Evolutionary conservation across 2,329 filamentous ascomycete genomes (phyloP).

Genomic region (Huntiella decipiens): DNA sequence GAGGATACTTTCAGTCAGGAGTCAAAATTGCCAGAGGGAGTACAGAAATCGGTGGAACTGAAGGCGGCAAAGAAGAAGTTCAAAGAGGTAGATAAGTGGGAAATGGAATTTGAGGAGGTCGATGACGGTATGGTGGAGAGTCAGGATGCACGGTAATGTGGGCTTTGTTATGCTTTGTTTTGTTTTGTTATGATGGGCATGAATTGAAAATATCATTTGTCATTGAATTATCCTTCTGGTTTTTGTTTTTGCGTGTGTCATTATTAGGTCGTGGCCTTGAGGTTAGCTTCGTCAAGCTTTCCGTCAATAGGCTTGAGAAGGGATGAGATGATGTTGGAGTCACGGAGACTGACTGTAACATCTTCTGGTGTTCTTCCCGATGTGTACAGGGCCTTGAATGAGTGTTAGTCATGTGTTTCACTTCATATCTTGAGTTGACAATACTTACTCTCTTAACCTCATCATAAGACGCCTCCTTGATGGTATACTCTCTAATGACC

Average conservation of each 20-base stretch:
- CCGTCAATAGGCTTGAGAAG: slow-evolving; percentile 25
- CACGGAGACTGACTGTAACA: slow-evolving; percentile 55
- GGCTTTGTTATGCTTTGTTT: neutral
- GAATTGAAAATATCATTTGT: slow-evolving; percentile 2
- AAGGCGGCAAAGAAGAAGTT: slow-evolving; percentile 43
- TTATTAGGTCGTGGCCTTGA: slow-evolving; percentile 2
- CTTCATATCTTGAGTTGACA: neutral
- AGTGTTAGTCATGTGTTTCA: neutral
- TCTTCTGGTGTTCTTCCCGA: slow-evolving; percentile 45
- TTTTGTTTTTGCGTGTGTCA: neutral
- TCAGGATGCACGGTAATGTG: slow-evolving; percentile 25
- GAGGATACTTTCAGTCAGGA: slow-evolving; percentile 24
- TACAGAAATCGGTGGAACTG: slow-evolving; percentile 30
- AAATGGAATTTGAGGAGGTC: slow-evolving; percentile 47
- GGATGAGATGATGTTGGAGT: slow-evolving; percentile 56
- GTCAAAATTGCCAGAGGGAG: slow-evolving; percentile 17
- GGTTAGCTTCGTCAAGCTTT: slow-evolving; percentile 7
- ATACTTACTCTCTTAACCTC: slow-evolving; percentile 48
- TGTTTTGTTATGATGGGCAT: neutral
- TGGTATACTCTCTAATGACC: slow-evolving; percentile 76
- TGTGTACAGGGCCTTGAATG: slow-evolving; percentile 26
- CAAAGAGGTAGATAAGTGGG: slow-evolving; percentile 49
- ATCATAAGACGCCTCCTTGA: slow-evolving; percentile 67
- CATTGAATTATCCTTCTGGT: neutral
- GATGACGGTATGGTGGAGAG: slow-evolving; percentile 33